phyloP scores from a whole-genome alignment of 345 rosid species.

The Syzygium grande region DNA sequence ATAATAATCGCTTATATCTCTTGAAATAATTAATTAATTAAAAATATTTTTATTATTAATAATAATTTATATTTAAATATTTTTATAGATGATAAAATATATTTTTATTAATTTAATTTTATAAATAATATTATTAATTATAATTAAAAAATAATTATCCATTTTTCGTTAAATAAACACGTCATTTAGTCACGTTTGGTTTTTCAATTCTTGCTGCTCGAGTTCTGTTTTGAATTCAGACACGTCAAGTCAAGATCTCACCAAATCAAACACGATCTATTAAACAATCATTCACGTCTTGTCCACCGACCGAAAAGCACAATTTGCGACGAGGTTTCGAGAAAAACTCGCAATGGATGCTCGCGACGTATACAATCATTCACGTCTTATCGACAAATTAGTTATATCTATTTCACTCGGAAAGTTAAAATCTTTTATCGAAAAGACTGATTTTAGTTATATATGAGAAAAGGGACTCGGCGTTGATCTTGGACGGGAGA shows the following conservation, averaged over 20 bases:
- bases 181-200: not conserved
- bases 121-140: too few species aligned
- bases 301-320: not conserved
- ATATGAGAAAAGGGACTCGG: too few species aligned
- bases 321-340: not conserved
- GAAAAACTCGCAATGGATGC: not conserved
- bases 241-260: not conserved
- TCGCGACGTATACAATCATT: not conserved
- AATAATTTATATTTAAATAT: too few species aligned
- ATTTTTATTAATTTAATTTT: too few species aligned
- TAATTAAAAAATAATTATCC: too few species aligned
- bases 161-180: too few species aligned
- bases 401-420: not conserved
- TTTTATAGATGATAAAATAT: too few species aligned
- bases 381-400: not conserved
- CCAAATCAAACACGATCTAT: not conserved
- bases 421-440: not conserved
- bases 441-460: too few species aligned
- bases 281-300: not conserved
- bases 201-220: not conserved
- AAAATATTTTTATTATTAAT: too few species aligned
- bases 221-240: not conserved
- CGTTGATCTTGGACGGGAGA: not conserved
- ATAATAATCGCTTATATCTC: too few species aligned
- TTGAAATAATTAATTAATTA: too few species aligned